Conservation (phyloP, 116 monocot species). For the Trichopus zeylanicus region DNA sequence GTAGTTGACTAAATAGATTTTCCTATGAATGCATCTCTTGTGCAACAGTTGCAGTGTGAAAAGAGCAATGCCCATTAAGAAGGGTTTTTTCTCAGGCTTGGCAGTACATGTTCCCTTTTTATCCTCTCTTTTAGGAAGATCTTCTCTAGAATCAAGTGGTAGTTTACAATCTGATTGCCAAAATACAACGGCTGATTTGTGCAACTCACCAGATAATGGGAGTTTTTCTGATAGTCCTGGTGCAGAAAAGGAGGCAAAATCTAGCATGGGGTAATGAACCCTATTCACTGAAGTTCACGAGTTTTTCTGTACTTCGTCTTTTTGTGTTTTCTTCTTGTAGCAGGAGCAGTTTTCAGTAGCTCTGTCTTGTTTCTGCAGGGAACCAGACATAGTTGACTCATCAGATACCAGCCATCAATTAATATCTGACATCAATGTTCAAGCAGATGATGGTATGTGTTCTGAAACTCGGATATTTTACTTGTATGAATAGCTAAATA, state of each 20-base stretch:
- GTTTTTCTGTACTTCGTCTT: not conserved
- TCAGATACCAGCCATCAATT: conserved; percentile 6
- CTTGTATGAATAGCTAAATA: not conserved
- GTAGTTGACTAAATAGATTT: too few species aligned
- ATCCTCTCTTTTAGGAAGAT: conserved; percentile 34
- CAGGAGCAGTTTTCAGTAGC: not conserved
- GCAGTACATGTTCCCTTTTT: conserved; percentile 52
- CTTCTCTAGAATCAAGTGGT: conserved; percentile 10
- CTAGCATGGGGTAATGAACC: conserved; percentile 12
- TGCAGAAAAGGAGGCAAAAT: conserved; percentile 11
- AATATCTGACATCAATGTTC: conserved; percentile 2
- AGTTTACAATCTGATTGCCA: conserved; percentile 4
- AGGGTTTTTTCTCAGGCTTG: conserved; percentile 51
- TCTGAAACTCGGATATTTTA: not conserved
- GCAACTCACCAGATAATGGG: conserved; percentile 3
- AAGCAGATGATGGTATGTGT: conserved; percentile 22
- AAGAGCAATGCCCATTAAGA: conserved; percentile 19
- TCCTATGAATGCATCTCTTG: not conserved
- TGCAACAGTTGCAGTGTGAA: conserved; percentile 33
- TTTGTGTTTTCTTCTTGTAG: not conserved
- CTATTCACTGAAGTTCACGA: not conserved
- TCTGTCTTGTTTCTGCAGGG: conserved; percentile 17
- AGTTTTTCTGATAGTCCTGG: conserved; percentile 3
- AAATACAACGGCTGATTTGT: not conserved
- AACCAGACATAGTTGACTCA: conserved; percentile 8